These are phyloP conservation scores for Alternaria gansuensis DNA, from an alignment of 2,329 filamentous ascomycete species.

Conservation along the genomic window DNA sequence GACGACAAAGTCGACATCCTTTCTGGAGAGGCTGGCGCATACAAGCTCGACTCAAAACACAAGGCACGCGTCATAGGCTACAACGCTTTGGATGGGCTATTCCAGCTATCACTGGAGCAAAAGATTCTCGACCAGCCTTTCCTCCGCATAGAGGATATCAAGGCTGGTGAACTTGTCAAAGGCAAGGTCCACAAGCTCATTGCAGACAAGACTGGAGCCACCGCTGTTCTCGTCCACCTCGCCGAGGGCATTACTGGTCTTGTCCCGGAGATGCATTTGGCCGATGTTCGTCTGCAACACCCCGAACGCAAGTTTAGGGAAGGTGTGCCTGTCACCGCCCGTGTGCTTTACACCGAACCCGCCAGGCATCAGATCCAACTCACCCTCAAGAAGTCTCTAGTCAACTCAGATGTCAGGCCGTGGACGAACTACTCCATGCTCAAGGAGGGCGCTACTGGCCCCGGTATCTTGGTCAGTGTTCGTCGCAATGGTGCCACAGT, in stretches of 20 bases:
- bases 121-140: slow-evolving; percentile 86
- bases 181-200: slow-evolving; percentile 86
- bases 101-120: slow-evolving; percentile 83
- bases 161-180: slow-evolving; percentile 79
- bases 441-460: slow-evolving; percentile 76
- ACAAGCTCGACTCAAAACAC: slow-evolving; percentile 79
- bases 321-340: slow-evolving; percentile 81
- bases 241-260: slow-evolving; percentile 89
- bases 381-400: slow-evolving; percentile 91
- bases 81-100: slow-evolving; percentile 85
- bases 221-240: slow-evolving; percentile 81
- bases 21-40: slow-evolving; percentile 78
- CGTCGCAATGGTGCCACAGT: slow-evolving; percentile 82
- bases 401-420: slow-evolving; percentile 85
- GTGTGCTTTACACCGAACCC: slow-evolving; percentile 81
- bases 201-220: slow-evolving; percentile 78
- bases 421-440: slow-evolving; percentile 82
- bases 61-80: slow-evolving; percentile 85
- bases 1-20: slow-evolving; percentile 89
- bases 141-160: slow-evolving; percentile 89
- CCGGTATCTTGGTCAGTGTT: slow-evolving; percentile 87
- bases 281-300: slow-evolving; percentile 86
- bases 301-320: slow-evolving; percentile 96
- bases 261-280: slow-evolving; percentile 85
- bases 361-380: slow-evolving; percentile 81